Percentiles rank a stretch among this genome's conserved stretches.
These are phyloP conservation scores for Triglochin maritima DNA, from an alignment of 106 monocot species.

Conservation along the genomic window DNA sequence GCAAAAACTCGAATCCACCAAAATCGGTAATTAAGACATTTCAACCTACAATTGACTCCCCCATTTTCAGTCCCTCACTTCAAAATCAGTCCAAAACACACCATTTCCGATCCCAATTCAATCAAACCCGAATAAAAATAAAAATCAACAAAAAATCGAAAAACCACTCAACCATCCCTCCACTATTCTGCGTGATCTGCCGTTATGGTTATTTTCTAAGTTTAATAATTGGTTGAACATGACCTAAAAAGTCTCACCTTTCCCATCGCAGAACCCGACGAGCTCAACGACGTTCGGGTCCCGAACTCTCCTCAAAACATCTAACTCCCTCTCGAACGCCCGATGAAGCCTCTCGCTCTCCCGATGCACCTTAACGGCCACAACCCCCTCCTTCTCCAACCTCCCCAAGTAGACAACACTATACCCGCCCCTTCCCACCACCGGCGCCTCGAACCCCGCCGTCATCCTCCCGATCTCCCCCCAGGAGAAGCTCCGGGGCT, in stretches of 20 bases:
- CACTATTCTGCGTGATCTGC: no score
- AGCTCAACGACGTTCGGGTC: constrained; percentile 55
- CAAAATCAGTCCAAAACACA: no score
- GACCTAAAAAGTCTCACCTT: constrained; percentile 23
- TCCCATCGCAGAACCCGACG: constrained; percentile 64
- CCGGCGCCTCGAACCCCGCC: constrained; percentile 27
- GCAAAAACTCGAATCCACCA: no score
- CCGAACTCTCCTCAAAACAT: constrained; percentile 34
- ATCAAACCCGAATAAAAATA: no score
- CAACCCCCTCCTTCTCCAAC: constrained; percentile 4
- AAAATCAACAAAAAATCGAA: no score
- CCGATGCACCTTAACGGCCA: constrained; percentile 54
- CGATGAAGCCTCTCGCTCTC: constrained; percentile 44
- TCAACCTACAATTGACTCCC: no score
- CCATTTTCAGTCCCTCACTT: no score
- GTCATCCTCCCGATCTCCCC: constrained; percentile 39
- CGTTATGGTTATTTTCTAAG: not conserved
- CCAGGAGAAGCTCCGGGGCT: constrained; percentile 23
- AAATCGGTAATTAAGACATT: no score
- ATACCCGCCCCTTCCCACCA: constrained; percentile 51
- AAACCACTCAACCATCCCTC: no score
- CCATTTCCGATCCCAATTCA: no score
- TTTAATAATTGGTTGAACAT: not conserved
- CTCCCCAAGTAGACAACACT: constrained; percentile 52
- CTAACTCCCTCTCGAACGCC: constrained; percentile 61